Evolutionary conservation across 2,329 filamentous ascomycete genomes (phyloP), one percentile per base, ranked within the genome.

Genomic region (Diaporthe vexans): DNA sequence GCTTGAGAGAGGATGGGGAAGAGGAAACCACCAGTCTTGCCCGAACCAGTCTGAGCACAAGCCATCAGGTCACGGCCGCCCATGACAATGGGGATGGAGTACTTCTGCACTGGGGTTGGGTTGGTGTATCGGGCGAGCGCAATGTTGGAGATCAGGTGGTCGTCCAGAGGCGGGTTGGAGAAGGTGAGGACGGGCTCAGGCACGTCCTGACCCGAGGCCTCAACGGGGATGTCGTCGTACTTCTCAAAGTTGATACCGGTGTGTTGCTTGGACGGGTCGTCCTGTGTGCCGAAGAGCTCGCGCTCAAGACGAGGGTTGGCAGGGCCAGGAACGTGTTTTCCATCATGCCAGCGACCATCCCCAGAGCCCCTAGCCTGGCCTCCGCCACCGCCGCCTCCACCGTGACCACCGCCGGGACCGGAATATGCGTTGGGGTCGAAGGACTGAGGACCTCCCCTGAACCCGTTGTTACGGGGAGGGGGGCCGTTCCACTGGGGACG

Each of bases 191-290:
- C 94, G 54, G 96, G 94, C 82, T 98, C 97, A 59, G 97, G 97
- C 71, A 98, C 95, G 82, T 97, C 92, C 71, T 95, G 93, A 76
- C 97, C 97, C 75, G 96, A 98, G 77, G 97, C 97, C 87, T 98
- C 97, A 78, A 99, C 97, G 72, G 97, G 97, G 78, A 99, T 99
- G 85, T 99, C 97, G 82, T 99, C 97, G 86, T 99, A 99, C 90
- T 99, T 99, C 88, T 98, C 93, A 84, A 99, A 99, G 91, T 99
- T 99, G 93, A 99, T 98, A 86, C 97, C 97, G 46, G 95, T 98
- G 81, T 97, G 94, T 85, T 98, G 94, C 90, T 98, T 98, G 78
- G 93, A 92, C 77, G 96, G 95, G 82, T 98, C 97, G 84, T 98
- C 96, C 79, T 93, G 88, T 68, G 93, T 88, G 81, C 97, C 97